Evolutionary conservation across 495 filamentous ascomycete species (phyloP).

Genomic region (Penicillium coprophilum): DNA sequence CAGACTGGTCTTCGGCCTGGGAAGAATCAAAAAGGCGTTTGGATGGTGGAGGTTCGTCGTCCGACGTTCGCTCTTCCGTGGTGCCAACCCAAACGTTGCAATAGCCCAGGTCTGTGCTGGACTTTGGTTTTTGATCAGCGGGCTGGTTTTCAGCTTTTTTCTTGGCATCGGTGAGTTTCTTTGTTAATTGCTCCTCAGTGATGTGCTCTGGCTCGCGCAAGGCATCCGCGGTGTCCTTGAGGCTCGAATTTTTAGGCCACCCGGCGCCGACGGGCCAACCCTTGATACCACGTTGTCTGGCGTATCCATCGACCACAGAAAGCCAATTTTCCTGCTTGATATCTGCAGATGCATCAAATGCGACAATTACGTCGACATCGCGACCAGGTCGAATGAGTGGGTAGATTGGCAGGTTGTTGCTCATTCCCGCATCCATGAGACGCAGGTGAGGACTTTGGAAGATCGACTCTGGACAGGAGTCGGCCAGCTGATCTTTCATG

Average conservation of each 20-base stretch:
- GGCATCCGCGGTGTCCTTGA: conserved; percentile 56
- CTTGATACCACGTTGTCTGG: conserved; percentile 79
- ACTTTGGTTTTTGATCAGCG: conserved; percentile 7
- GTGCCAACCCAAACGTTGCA: conserved; percentile 96
- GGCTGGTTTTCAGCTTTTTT: conserved; percentile 10
- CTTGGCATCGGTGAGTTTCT: conserved; percentile 64
- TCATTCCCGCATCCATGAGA: conserved; percentile 97
- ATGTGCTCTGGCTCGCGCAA: conserved; percentile 68
- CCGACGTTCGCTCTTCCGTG: conserved; percentile 63
- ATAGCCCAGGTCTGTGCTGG: conserved; percentile 69
- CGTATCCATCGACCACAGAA: conserved; percentile 87
- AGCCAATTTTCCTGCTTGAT: conserved; percentile 91
- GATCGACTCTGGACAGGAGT: conserved; percentile 71
- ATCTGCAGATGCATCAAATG: conserved; percentile 83
- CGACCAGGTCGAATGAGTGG: conserved; percentile 84
- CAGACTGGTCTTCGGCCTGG: conserved; percentile 29
- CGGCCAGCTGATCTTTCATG: conserved; percentile 71
- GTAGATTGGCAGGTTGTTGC: conserved; percentile 94
- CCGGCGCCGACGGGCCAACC: conserved; percentile 92
- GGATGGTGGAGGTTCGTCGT: conserved; percentile 63
- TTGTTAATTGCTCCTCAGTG: conserved; percentile 56
- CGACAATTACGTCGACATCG: conserved; percentile 86
- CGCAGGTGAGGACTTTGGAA: conserved; percentile 69
- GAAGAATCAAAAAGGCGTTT: conserved; percentile 53
- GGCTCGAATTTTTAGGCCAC: conserved; percentile 68